Base-by-base conservation (phyloP, 1,284 basidiomycete species). In the Ustilago trichophora region DNA sequence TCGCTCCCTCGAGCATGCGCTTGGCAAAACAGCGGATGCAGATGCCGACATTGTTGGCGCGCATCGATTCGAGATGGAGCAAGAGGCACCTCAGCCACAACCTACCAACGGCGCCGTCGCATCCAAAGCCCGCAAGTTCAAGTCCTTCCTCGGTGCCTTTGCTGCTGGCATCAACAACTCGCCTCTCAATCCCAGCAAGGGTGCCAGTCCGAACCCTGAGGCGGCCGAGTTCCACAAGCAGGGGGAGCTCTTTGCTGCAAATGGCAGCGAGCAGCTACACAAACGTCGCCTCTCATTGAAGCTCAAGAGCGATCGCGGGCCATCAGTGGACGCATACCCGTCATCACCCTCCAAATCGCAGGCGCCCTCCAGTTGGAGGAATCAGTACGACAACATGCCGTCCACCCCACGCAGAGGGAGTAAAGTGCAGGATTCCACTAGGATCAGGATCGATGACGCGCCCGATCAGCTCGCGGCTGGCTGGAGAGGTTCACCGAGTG, bases 61-160 rank as follows among this genome's bases (percentile, higher is more conserved):
- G 19, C 58, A 54, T 22, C 35, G 33, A 3, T 53, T 53, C 40
- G 45, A 52, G 9, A 26, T 27, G 34, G 50, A 60, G n/a, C 50
- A 48, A 25, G 50, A 53, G 10, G 24, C 35, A 0, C 19, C 34
- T 4, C 33, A 34, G 9, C 24, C 22, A 18, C 13, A 13, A 2
- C 7, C 25, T 11, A 4, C 25, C 13, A 50, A 37, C n/a, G 57
- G 50, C 12, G 63, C 55, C 1, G 40, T 58, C 11, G 41, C 48
- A 4, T 36, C 57, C 3, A 59, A 60, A 31, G 49, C 51, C 24
- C 64, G 57, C 32, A 67, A 67, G 41, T 47, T 67, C 35, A 60
- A 35, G 34, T 62, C 48, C 3, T 67, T 67, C 45, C 56, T 67
- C 12, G 64, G 57, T 18, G 47, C 44, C n/a, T 49, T 67, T 26